These are phyloP conservation scores for Xanthoconium purpureum DNA, from an alignment of 768 basidiomycete species.

Conservation along the genomic window DNA sequence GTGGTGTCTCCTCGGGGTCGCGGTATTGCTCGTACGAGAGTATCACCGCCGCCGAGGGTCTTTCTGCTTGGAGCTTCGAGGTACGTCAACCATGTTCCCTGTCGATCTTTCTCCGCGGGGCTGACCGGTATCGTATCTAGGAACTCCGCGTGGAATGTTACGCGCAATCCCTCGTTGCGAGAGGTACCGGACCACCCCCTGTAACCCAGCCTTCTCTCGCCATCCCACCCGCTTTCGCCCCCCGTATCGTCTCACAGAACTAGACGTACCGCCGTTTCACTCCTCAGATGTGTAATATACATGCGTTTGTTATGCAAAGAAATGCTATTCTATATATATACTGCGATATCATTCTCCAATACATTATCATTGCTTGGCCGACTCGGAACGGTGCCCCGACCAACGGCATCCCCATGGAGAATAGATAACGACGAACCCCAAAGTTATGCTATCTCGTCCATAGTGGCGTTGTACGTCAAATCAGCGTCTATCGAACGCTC, in stretches of 20 bases:
- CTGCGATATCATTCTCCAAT: conserved; percentile 3
- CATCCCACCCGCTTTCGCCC: conserved; percentile 30
- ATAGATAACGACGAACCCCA: not conserved
- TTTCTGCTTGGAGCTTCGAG: conserved; percentile 29
- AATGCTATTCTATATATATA: conserved; percentile 5
- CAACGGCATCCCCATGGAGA: not conserved
- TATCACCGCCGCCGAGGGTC: conserved; percentile 25
- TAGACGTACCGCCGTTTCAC: not conserved
- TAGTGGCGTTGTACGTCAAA: conserved; percentile 45
- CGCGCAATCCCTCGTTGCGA: conserved; percentile 27
- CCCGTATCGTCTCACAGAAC: conserved; percentile 8
- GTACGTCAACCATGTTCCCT: conserved; percentile 1
- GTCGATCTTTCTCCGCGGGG: not conserved
- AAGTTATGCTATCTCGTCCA: conserved; percentile 60
- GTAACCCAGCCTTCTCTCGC: conserved; percentile 18
- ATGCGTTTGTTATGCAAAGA: conserved; percentile 2
- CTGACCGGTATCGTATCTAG: conserved; percentile 2
- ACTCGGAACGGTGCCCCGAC: not conserved
- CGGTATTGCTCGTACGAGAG: conserved; percentile 24
- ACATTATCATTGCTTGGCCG: not conserved
- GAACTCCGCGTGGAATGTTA: conserved; percentile 32
- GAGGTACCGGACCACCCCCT: conserved; percentile 19
- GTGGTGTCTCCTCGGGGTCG: not conserved
- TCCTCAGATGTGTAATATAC: not conserved
- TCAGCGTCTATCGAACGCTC: conserved; percentile 63